These are phyloP conservation scores for Penstemon newberryi DNA, from an alignment of 257 asterid species.

Conservation along the genomic window DNA sequence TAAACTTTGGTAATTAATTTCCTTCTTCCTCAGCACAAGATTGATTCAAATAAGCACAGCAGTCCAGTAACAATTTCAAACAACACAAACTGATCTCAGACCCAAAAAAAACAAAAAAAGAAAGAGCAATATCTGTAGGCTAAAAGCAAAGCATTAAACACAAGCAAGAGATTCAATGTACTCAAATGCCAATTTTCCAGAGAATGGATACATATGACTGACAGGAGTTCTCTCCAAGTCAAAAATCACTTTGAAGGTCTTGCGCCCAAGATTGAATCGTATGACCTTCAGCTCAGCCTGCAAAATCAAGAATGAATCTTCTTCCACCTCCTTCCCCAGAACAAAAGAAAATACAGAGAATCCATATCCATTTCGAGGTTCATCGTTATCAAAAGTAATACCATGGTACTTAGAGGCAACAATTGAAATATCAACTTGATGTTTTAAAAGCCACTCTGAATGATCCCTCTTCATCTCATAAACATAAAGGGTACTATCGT, in stretches of 20 bases:
- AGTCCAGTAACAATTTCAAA: too few species aligned
- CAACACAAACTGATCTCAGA: too few species aligned
- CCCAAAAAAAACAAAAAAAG: too few species aligned
- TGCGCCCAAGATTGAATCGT: conserved; percentile 1
- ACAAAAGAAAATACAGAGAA: conserved; percentile 1
- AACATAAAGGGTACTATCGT: conserved; percentile 6
- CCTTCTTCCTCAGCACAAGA: too few species aligned
- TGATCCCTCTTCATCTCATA: conserved; percentile 21
- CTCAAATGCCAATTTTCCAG: neutral
- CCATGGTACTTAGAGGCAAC: conserved; percentile 7
- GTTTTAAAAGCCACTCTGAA: conserved; percentile 19
- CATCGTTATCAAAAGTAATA: neutral
- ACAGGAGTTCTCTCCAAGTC: neutral
- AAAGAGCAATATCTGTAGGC: too few species aligned
- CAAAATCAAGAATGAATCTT: conserved; percentile 13
- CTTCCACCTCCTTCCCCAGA: neutral
- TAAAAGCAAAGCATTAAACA: neutral
- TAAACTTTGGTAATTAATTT: too few species aligned
- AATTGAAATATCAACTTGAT: conserved; percentile 9
- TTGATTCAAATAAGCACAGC: too few species aligned
- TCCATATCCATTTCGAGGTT: neutral
- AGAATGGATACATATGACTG: neutral
- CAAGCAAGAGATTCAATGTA: conserved; percentile 12
- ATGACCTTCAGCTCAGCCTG: neutral
- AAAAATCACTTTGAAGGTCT: conserved; percentile 13